These are phyloP conservation scores for Eucalyptus rudis DNA, from an alignment of 345 rosid genomes.

Conservation along the genomic window DNA sequence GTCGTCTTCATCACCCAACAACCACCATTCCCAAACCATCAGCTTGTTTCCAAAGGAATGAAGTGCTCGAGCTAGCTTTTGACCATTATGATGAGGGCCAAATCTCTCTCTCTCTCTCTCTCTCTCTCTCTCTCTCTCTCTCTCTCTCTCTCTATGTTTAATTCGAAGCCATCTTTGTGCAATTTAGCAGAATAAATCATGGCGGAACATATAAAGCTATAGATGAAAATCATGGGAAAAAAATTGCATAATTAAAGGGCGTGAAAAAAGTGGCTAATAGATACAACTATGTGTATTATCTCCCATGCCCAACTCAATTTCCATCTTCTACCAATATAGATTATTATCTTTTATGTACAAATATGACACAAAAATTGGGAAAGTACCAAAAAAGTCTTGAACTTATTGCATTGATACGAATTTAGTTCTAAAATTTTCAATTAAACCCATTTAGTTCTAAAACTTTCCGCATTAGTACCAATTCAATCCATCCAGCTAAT, in stretches of 20 bases:
- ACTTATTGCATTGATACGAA: no score
- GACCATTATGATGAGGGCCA: not conserved
- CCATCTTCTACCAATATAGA: not conserved
- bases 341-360: not conserved
- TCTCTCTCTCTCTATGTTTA: not conserved
- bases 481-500: accelerated
- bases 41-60: not conserved
- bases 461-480: no score
- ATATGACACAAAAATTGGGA: no score
- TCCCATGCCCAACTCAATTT: not conserved
- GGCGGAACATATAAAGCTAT: not conserved
- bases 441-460: accelerated
- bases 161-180: not conserved
- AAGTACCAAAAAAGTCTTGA: no score
- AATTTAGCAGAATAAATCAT: not conserved
- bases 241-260: not conserved
- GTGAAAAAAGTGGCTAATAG: not conserved
- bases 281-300: not conserved
- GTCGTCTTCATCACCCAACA: not conserved
- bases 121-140: not conserved
- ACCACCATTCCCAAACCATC: not conserved
- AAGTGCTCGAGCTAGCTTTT: not conserved
- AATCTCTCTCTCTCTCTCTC: not conserved
- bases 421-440: no score
- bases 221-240: not conserved